Conservation (phyloP, 768 basidiomycete species). For the Auriculariales sp. region DNA sequence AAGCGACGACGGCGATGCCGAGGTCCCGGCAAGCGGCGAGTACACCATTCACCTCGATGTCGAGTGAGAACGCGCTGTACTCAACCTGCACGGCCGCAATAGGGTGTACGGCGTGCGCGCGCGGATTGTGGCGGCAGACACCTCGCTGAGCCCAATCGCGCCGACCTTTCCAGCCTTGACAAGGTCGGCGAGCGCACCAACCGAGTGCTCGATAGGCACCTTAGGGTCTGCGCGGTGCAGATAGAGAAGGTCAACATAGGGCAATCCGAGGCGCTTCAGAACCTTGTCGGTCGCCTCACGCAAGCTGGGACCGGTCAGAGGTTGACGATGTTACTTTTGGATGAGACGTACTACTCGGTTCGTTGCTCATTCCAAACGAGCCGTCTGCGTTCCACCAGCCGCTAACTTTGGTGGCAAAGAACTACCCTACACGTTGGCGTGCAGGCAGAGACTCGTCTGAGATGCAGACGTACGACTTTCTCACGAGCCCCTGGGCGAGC, state of each 20-base stretch:
- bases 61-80: constrained; percentile 4
- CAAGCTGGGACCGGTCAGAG: background rate
- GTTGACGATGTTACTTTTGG: no score
- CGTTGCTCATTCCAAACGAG: no score
- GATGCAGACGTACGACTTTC: background rate
- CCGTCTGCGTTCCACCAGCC: no score
- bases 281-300: background rate
- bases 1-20: constrained; percentile 8
- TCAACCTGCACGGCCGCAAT: constrained; percentile 11
- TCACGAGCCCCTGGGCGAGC: background rate
- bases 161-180: constrained; percentile 33
- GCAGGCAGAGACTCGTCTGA: no score
- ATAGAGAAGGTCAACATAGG: background rate
- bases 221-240: constrained; percentile 11
- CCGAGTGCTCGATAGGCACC: constrained; percentile 11
- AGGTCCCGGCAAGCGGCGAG: constrained; percentile 9
- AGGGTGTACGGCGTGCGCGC: constrained; percentile 19
- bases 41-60: constrained; percentile 8
- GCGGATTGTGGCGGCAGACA: constrained; percentile 30
- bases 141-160: constrained; percentile 39
- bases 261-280: background rate
- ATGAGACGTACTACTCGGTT: no score
- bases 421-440: no score
- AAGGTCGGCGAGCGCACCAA: constrained; percentile 8
- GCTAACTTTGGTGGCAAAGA: background rate